These are phyloP conservation scores for Epichloe gansuensis DNA, from an alignment of 2,329 filamentous ascomycete species.

Conservation along the genomic window DNA sequence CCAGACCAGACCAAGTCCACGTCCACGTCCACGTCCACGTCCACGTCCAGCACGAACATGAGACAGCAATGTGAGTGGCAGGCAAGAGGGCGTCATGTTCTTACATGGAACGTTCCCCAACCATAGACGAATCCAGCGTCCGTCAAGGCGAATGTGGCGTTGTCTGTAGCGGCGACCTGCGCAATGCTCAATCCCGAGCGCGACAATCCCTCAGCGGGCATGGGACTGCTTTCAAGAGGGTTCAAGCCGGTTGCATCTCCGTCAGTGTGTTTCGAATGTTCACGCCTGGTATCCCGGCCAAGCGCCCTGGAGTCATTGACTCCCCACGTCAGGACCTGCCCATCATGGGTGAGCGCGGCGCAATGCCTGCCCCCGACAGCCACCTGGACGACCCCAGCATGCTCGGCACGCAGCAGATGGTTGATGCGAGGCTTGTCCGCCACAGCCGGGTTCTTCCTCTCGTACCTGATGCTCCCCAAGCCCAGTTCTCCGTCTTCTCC, in stretches of 20 bases:
- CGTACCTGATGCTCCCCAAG: constrained; percentile 4
- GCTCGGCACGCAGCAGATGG: constrained; percentile 36
- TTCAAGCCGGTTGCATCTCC: constrained; percentile 37
- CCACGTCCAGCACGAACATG: background rate
- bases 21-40: too few species aligned
- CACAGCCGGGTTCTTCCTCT: constrained; percentile 1
- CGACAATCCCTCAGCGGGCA: constrained; percentile 30
- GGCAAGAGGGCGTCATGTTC: constrained; percentile 11
- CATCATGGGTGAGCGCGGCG: constrained; percentile 48
- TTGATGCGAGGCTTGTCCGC: constrained; percentile 29
- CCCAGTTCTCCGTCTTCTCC: constrained; percentile 10
- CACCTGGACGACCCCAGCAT: constrained; percentile 41
- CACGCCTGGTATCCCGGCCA: constrained; percentile 43
- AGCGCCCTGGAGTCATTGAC: constrained; percentile 55
- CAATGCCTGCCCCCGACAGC: constrained; percentile 54
- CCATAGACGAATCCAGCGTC: constrained; percentile 58
- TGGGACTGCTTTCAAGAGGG: constrained; percentile 44
- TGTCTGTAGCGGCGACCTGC: constrained; percentile 50
- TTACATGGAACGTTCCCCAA: constrained; percentile 63
- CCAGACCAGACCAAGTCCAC: background rate
- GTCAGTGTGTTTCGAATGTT: constrained; percentile 24
- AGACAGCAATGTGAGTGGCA: background rate
- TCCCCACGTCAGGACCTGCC: constrained; percentile 53
- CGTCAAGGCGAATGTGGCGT: constrained; percentile 58
- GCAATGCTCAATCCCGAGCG: constrained; percentile 43